These are phyloP conservation scores for Cladophialophora chaetospira DNA, from an alignment of 2,329 filamentous ascomycete genomes.

Conservation along the genomic window DNA sequence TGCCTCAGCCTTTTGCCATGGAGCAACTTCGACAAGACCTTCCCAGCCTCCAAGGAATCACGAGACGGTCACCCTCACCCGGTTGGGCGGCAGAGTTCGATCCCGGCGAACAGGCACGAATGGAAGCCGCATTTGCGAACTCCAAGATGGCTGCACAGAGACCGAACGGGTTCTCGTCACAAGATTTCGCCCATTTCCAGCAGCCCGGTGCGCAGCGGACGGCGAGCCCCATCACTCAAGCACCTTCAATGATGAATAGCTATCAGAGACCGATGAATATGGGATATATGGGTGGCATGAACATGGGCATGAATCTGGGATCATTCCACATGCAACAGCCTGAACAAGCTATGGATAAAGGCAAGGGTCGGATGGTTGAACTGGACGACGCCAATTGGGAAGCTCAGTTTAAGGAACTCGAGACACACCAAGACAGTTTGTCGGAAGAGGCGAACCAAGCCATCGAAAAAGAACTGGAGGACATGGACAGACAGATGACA, in stretches of 20 bases:
- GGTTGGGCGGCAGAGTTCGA: conserved; percentile 68
- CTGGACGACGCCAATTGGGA: conserved; percentile 95
- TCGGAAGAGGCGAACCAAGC: conserved; percentile 69
- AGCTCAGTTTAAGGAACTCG: conserved; percentile 81
- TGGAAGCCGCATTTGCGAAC: conserved; percentile 67
- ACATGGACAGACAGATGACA: conserved; percentile 76
- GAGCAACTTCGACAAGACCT: conserved; percentile 67
- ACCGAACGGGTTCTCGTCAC: conserved; percentile 68
- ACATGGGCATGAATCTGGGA: conserved; percentile 58
- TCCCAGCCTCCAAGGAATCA: conserved; percentile 53
- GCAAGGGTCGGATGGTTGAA: conserved; percentile 80
- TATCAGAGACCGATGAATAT: conserved; percentile 50
- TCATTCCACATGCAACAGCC: conserved; percentile 50
- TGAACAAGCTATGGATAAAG: conserved; percentile 65
- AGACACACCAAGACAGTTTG: conserved; percentile 54
- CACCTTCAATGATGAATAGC: conserved; percentile 60
- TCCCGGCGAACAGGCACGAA: conserved; percentile 62
- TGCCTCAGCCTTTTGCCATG: conserved; percentile 62
- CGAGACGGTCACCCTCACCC: conserved; percentile 56
- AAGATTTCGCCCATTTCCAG: conserved; percentile 86
- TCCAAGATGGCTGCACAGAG: conserved; percentile 42
- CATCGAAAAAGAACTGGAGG: conserved; percentile 83
- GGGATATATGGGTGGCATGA: conserved; percentile 44
- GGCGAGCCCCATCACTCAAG: conserved; percentile 58
- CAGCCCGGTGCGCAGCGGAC: conserved; percentile 54